Evolutionary conservation across 805 yeast species (phyloP).

Genomic region (Wickerhamiella vanderwaltii): DNA sequence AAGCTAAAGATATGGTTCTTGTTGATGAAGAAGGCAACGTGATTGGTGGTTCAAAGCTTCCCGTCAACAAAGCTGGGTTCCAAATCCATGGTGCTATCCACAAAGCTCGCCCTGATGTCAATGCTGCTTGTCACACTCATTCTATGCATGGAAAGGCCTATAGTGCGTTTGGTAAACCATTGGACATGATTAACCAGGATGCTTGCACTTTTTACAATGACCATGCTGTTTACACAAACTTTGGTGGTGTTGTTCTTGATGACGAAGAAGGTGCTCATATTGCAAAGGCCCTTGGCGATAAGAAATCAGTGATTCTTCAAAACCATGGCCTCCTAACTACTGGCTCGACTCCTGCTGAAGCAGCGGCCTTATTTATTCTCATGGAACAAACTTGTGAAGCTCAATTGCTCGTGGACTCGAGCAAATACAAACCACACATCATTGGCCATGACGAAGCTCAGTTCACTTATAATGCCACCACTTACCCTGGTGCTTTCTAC

Average conservation of each 20-base stretch:
- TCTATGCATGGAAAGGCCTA: conserved; percentile 54
- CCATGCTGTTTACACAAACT: conserved; percentile 53
- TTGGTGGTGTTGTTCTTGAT: conserved; percentile 72
- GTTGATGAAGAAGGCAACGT: conserved; percentile 51
- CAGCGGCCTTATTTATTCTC: conserved; percentile 51
- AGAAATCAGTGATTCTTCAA: conserved; percentile 46
- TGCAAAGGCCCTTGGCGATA: conserved; percentile 47
- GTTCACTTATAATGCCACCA: conserved; percentile 46
- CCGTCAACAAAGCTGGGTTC: conserved; percentile 59
- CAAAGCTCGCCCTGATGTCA: conserved; percentile 54
- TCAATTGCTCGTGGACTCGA: conserved; percentile 54
- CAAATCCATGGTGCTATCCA: conserved; percentile 57
- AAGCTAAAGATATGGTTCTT: conserved; percentile 51
- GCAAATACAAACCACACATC: conserved; percentile 33
- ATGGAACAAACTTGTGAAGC: conserved; percentile 55
- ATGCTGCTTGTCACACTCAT: conserved; percentile 64
- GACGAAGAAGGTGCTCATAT: conserved; percentile 49
- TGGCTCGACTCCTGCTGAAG: conserved; percentile 62
- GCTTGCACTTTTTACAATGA: conserved; percentile 52
- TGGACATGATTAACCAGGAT: conserved; percentile 76
- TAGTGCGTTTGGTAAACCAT: conserved; percentile 49
- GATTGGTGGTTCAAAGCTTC: conserved; percentile 44
- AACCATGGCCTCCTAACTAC: conserved; percentile 66
- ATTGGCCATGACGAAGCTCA: conserved; percentile 54
- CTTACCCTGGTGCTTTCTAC: conserved; percentile 57